Evolutionary conservation across 2,329 filamentous ascomycete species (phyloP).

Genomic region (Gnomoniopsis sp.): DNA sequence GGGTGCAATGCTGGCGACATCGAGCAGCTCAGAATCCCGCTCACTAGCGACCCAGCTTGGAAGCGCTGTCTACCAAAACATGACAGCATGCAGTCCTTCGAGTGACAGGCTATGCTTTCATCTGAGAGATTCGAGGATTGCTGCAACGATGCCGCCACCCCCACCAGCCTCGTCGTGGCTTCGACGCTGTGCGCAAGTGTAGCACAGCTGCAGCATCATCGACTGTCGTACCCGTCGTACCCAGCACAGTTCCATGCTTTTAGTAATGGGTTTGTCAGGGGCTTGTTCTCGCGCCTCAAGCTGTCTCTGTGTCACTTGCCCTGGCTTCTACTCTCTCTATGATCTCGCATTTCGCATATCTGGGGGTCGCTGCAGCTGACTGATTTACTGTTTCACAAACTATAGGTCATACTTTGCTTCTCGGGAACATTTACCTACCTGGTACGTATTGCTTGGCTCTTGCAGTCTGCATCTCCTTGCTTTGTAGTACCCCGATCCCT

Average conservation of each 20-base stretch:
- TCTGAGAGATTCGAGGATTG: not conserved
- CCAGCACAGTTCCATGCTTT: slow-evolving; percentile 13
- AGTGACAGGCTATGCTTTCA: not conserved
- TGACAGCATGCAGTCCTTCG: not conserved
- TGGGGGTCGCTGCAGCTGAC: slow-evolving; percentile 28
- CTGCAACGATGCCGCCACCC: not conserved
- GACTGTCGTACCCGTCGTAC: not conserved
- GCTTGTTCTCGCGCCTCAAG: not conserved
- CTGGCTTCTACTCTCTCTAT: slow-evolving; percentile 13
- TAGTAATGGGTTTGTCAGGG: slow-evolving; percentile 31
- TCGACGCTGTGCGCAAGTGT: not conserved
- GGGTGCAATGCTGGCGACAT: not conserved
- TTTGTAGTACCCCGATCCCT: not conserved
- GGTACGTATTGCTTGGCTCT: slow-evolving; percentile 45
- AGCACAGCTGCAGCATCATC: not conserved
- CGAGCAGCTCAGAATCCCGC: not conserved
- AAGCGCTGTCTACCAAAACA: not conserved
- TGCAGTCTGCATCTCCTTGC: not conserved
- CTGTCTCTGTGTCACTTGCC: not conserved
- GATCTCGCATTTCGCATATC: slow-evolving; percentile 32
- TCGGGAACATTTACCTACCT: slow-evolving; percentile 86
- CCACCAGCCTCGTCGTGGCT: slow-evolving; percentile 2
- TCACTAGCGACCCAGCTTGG: not conserved
- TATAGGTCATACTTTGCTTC: slow-evolving; percentile 72
- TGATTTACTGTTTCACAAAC: slow-evolving; percentile 20